phyloP scores from a whole-genome alignment of 768 basidiomycete genomes.

The Trametes coccinea region DNA sequence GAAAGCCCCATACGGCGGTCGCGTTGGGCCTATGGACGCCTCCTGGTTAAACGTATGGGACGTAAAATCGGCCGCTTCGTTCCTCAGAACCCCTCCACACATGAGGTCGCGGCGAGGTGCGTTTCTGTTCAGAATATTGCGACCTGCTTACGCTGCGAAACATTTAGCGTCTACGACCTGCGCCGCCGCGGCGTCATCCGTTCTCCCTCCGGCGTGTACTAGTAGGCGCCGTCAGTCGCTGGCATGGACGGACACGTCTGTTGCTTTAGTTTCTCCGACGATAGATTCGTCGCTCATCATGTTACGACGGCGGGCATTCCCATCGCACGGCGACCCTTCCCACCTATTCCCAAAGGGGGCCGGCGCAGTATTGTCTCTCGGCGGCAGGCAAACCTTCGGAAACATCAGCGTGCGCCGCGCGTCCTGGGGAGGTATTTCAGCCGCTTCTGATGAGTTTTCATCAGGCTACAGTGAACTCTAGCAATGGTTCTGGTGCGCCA shows the following conservation, averaged over 20 bases:
- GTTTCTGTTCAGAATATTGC: conserved; percentile 2
- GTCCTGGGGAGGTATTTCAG: neutral
- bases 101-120: conserved; percentile 14
- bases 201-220: neutral
- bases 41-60: neutral
- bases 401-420: neutral
- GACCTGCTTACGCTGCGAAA: conserved; percentile 4
- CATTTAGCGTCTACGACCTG: conserved; percentile 2
- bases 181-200: conserved; percentile 5
- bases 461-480: conserved; percentile 4
- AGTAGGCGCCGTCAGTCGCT: neutral
- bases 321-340: conserved; percentile 10
- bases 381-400: neutral
- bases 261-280: conserved; percentile 14
- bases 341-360: neutral
- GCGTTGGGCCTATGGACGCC: neutral
- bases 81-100: neutral
- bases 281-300: conserved; percentile 2
- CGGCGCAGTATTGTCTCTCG: neutral
- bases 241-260: neutral
- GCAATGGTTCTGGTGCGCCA: conserved; percentile 11
- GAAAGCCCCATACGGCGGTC: neutral
- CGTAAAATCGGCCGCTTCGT: conserved; percentile 6
- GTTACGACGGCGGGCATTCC: neutral
- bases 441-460: conserved; percentile 5